Conservation (phyloP, 225 moss, liverwort and hornwort genomes). For the Pleurozium schreberi region DNA sequence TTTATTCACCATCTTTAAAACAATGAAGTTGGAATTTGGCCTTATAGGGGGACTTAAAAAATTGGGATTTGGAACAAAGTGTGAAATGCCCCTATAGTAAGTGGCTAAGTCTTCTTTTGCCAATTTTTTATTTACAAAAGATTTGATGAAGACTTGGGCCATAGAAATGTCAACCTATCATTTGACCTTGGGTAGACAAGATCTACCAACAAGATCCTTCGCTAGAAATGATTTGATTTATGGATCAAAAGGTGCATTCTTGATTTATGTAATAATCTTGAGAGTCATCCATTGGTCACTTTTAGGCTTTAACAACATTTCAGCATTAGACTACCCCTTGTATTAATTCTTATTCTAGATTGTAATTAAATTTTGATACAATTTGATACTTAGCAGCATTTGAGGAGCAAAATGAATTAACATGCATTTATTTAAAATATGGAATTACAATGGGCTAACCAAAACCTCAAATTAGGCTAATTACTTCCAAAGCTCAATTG, state of each 20-base stretch:
- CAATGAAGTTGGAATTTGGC: neutral
- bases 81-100: accelerated
- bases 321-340: neutral
- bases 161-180: neutral
- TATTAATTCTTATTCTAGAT: neutral
- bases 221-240: neutral
- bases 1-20: neutral
- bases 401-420: neutral
- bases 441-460: neutral
- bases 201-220: neutral
- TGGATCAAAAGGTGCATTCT: neutral
- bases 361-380: neutral
- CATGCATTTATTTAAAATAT: neutral
- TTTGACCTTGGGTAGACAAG: neutral
- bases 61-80: accelerated
- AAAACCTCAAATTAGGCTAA: neutral
- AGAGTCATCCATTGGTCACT: neutral
- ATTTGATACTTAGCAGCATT: neutral
- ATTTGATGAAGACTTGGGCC: neutral
- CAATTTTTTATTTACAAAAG: neutral
- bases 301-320: neutral
- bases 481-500: neutral
- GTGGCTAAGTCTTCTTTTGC: accelerated
- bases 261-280: neutral
- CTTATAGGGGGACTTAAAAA: neutral